These are phyloP conservation scores for Termitomyces sp. DNA, from an alignment of 768 basidiomycete species.

Conservation along the genomic window DNA sequence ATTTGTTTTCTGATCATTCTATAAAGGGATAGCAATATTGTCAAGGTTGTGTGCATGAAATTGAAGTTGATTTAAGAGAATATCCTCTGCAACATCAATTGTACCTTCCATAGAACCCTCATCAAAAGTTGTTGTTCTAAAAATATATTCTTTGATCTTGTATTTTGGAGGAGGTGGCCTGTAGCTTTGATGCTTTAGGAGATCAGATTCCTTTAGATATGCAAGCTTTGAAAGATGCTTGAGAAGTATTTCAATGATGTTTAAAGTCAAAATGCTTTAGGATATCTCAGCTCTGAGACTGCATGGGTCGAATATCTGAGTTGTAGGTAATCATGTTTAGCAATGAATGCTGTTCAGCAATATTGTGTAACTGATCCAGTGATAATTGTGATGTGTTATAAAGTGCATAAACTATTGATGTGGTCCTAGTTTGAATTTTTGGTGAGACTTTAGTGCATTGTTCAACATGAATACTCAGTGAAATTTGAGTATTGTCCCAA, in stretches of 20 bases:
- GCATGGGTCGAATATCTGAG: not conserved
- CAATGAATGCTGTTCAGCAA: not conserved
- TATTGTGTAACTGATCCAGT: not conserved
- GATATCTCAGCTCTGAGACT: not conserved
- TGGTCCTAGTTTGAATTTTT: not conserved
- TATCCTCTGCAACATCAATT: not conserved
- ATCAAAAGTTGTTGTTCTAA: not conserved
- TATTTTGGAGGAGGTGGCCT: not conserved
- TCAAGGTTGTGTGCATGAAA: not conserved
- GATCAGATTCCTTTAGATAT: not conserved
- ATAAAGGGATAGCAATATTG: not conserved
- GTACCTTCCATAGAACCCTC: not conserved
- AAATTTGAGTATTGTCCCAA: not conserved
- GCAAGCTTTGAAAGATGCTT: not conserved
- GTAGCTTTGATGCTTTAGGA: not conserved
- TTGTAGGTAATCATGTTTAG: not conserved
- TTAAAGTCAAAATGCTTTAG: not conserved
- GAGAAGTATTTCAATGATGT: not conserved
- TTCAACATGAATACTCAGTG: not conserved
- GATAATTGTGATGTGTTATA: not conserved
- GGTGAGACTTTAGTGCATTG: not conserved
- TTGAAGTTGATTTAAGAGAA: not conserved
- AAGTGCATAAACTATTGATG: not conserved
- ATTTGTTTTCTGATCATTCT: not conserved
- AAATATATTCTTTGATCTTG: not conserved